phyloP scores from a whole-genome alignment of 2,329 filamentous ascomycete genomes.

The Xylariaceae sp. region DNA sequence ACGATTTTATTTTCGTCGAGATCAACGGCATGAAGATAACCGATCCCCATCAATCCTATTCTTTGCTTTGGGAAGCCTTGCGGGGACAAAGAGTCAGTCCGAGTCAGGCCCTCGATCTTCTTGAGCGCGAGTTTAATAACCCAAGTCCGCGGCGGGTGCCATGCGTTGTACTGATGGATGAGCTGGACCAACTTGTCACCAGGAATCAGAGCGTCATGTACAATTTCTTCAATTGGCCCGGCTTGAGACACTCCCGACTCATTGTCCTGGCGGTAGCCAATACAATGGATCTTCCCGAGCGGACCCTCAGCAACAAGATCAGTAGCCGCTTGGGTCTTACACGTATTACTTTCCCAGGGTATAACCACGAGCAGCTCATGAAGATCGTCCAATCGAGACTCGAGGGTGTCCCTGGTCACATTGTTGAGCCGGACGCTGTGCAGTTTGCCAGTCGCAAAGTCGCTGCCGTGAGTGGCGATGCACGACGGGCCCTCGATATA shows the following conservation, averaged over 20 bases:
- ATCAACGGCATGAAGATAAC: conserved; percentile 99
- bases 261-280: conserved; percentile 98
- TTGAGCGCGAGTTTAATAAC: conserved; percentile 89
- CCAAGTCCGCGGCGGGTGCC: conserved; percentile 88
- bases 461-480: conserved; percentile 92
- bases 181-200: conserved; percentile 94
- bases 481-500: conserved; percentile 87
- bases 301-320: conserved; percentile 97
- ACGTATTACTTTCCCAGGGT: conserved; percentile 93
- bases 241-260: conserved; percentile 80
- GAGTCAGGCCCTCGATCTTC: conserved; percentile 81
- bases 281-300: conserved; percentile 96
- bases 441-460: conserved; percentile 97
- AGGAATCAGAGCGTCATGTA: conserved; percentile 99
- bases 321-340: conserved; percentile 86
- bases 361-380: conserved; percentile 96
- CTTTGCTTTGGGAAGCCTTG: conserved; percentile 90
- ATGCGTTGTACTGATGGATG: conserved; percentile 97
- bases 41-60: conserved; percentile 94
- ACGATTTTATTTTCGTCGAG: conserved; percentile 98
- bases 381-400: conserved; percentile 94
- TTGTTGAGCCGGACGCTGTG: conserved; percentile 89
- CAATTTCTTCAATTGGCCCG: conserved; percentile 99
- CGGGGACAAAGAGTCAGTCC: conserved; percentile 91
- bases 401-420: conserved; percentile 78